Base-by-base conservation (phyloP, 2,329 filamentous ascomycete species). In the Diaporthe eres region DNA sequence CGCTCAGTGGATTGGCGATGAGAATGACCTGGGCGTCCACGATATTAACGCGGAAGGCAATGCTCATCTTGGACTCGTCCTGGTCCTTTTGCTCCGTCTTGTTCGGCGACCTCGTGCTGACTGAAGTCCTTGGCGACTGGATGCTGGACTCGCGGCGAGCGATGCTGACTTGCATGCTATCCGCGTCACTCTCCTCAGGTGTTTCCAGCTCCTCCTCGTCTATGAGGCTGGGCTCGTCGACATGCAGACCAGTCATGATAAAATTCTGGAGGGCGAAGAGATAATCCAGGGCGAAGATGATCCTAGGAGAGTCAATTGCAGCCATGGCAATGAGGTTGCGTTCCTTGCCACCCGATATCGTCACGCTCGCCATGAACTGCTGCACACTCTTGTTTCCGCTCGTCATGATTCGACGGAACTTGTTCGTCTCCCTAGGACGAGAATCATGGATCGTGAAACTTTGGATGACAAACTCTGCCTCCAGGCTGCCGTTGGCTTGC, bases 381-480 rank as follows among this genome's bases (percentile, higher is more conserved):
- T 98, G 96, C 61, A 97, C 95, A 74, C 96, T 94, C 79, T 95
- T 96, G 84, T 98, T 98, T 81, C 96, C 95, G 74, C 98, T 93
- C 2, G 96, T 96, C 97, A 99, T 98, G 85, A 99, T 98, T 83
- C 96, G 97, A 70, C 95, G 92, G 88, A 97, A 99, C 82, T 98
- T 98, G 87, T 98, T 99, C 7, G 93, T 94, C 80, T 98, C 96
- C 72, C 92, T 91, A 6, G 92, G 92, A n/a, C 97, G 93, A 78
- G 94, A 98, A 83, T 99, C 97, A 74, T 94, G 91, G 78, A 98
- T 98, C 0, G 95, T 98, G 83, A 99, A 98, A 0, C 96, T 97
- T 76, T 97, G 94, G 22, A 99, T 95, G 49, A 98, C 89, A 9
- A 99, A 90, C 82, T 99, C 97, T 3, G 96, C 95, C 83, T 99